Percentiles rank a stretch among this genome's conserved stretches.
Conservation (phyloP, 2,329 filamentous ascomycete genomes). For the Orbilia blumenaviensis region DNA sequence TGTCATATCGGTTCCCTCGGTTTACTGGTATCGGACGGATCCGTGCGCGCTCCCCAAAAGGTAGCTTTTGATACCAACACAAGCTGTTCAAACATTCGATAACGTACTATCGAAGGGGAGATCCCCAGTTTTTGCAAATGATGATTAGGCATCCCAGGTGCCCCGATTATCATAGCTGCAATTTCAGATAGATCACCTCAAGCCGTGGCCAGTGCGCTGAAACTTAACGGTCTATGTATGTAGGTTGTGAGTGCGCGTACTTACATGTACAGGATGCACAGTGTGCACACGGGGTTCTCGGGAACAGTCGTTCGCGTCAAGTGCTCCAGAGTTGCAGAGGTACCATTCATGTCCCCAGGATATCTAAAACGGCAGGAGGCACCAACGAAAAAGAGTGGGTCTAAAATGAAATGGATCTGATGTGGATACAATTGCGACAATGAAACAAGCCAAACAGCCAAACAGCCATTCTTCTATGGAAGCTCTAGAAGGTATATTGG, state of each 20-base stretch:
- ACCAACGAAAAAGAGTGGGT: conserved; percentile 1
- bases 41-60: conserved; percentile 25
- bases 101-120: not conserved
- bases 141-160: conserved; percentile 10
- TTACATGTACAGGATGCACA: conserved; percentile 5
- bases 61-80: conserved; percentile 16
- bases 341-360: conserved; percentile 17
- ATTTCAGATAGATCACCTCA: conserved; percentile 21
- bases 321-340: conserved; percentile 2
- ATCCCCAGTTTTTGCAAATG: not conserved
- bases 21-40: conserved; percentile 45
- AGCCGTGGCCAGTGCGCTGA: conserved; percentile 34
- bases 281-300: not conserved
- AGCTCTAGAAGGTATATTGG: conserved; percentile 39
- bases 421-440: conserved; percentile 52
- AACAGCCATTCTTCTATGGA: conserved; percentile 24
- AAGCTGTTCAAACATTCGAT: conserved; percentile 20
- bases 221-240: conserved; percentile 32
- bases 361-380: conserved; percentile 41
- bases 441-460: conserved; percentile 48
- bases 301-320: conserved; percentile 20
- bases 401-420: conserved; percentile 34
- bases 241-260: conserved; percentile 8
- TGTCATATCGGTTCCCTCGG: conserved; percentile 21
- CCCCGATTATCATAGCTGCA: conserved; percentile 6